These are phyloP conservation scores for Xylaria sp. DNA, from an alignment of 2,329 filamentous ascomycete genomes.

Conservation along the genomic window DNA sequence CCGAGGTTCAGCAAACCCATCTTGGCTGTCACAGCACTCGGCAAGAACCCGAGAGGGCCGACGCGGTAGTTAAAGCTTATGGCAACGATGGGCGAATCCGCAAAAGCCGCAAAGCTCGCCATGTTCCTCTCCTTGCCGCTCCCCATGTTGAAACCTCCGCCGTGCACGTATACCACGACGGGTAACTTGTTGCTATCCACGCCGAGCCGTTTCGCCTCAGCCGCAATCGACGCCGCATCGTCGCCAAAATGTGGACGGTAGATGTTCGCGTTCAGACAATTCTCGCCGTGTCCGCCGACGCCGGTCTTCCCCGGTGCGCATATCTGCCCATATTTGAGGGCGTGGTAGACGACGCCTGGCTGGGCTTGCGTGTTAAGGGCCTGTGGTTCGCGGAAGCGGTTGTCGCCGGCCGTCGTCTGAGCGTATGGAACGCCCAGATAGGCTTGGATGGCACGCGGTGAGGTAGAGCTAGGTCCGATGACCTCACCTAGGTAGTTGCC, in stretches of 20 bases:
- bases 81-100: conserved; percentile 63
- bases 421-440: conserved; percentile 65
- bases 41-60: conserved; percentile 75
- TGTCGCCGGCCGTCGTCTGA: conserved; percentile 52
- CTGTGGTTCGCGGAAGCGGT: conserved; percentile 59
- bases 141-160: conserved; percentile 70
- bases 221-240: conserved; percentile 39
- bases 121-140: conserved; percentile 67
- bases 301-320: conserved; percentile 48
- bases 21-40: conserved; percentile 62
- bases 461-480: conserved; percentile 44
- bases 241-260: conserved; percentile 55
- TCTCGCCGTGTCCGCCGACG: conserved; percentile 56
- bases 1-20: conserved; percentile 72
- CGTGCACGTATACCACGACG: conserved; percentile 71
- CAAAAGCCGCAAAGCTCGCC: conserved; percentile 69
- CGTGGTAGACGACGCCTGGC: conserved; percentile 50
- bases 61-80: conserved; percentile 73
- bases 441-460: conserved; percentile 57
- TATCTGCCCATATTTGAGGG: conserved; percentile 51
- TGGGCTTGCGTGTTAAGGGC: conserved; percentile 44
- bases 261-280: conserved; percentile 65
- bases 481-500: conserved; percentile 56
- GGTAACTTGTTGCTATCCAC: conserved; percentile 52
- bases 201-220: conserved; percentile 44